Evolutionary conservation across 179 eudicot genomes (phyloP).

Genomic region (Sideroxylon spinosum): DNA sequence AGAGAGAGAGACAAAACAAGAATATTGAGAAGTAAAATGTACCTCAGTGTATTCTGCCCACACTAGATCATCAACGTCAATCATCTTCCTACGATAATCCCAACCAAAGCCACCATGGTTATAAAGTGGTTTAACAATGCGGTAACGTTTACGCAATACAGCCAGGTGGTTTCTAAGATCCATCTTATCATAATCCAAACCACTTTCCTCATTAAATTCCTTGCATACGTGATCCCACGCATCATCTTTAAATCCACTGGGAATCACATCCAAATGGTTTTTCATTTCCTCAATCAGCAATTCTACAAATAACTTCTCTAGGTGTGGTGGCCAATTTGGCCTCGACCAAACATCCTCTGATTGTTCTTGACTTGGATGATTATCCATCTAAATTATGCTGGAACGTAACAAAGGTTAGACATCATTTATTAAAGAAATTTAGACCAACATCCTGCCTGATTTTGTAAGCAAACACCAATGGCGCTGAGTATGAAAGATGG

Average conservation of each 20-base stretch:
- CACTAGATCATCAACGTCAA: slow-evolving; percentile 16
- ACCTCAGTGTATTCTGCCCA: slow-evolving; percentile 20
- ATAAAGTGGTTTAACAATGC: slow-evolving; percentile 20
- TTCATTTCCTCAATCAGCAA: slow-evolving; percentile 23
- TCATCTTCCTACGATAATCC: slow-evolving; percentile 22
- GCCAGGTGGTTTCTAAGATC: slow-evolving; percentile 19
- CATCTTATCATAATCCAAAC: slow-evolving; percentile 11
- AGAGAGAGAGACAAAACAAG: no score
- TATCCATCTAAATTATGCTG: slow-evolving; percentile 8
- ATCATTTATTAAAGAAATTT: neutral
- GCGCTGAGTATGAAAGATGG: neutral
- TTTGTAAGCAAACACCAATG: neutral
- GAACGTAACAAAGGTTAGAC: neutral
- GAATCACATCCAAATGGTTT: slow-evolving; percentile 16
- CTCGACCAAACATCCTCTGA: slow-evolving; percentile 22
- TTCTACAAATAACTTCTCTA: slow-evolving; percentile 24
- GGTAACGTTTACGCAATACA: slow-evolving; percentile 14
- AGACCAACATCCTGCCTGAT: neutral
- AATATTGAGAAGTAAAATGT: neutral
- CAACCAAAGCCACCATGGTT: slow-evolving; percentile 21
- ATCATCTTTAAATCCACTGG: slow-evolving; percentile 17
- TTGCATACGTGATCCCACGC: slow-evolving; percentile 21
- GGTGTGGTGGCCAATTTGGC: slow-evolving; percentile 23
- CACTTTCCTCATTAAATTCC: slow-evolving; percentile 17
- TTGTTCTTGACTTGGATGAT: slow-evolving; percentile 7